Evolutionary conservation across 495 filamentous ascomycete genomes (phyloP).

Genomic region (Pyrenopolyporus hunteri): DNA sequence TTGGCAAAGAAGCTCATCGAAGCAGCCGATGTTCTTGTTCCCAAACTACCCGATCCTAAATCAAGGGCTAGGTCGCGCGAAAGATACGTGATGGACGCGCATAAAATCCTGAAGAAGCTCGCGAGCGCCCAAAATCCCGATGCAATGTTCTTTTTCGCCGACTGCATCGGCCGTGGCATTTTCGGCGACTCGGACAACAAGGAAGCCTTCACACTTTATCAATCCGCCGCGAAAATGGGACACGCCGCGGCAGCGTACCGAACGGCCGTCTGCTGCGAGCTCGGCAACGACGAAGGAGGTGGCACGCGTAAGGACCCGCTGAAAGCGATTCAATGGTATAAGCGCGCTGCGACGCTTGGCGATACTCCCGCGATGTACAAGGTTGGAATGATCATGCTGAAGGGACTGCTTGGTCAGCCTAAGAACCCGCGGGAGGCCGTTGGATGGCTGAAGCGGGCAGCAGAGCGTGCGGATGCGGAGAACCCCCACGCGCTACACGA

Average conservation of each 20-base stretch:
- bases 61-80: slow-evolving; percentile 78
- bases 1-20: slow-evolving; percentile 88
- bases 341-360: slow-evolving; percentile 85
- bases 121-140: slow-evolving; percentile 68
- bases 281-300: slow-evolving; percentile 91
- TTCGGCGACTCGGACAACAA: slow-evolving; percentile 76
- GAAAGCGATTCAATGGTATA: slow-evolving; percentile 98
- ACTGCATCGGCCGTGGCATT: slow-evolving; percentile 80
- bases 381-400: slow-evolving; percentile 92
- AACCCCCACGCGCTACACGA: slow-evolving; percentile 97
- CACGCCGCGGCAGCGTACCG: slow-evolving; percentile 89
- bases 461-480: slow-evolving; percentile 82
- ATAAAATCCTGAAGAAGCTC: slow-evolving; percentile 90
- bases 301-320: slow-evolving; percentile 88
- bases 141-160: slow-evolving; percentile 93
- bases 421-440: slow-evolving; percentile 83
- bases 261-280: slow-evolving; percentile 95
- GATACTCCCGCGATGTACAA: slow-evolving; percentile 98
- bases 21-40: slow-evolving; percentile 77
- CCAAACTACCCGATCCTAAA: slow-evolving; percentile 74
- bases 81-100: slow-evolving; percentile 80
- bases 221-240: slow-evolving; percentile 87
- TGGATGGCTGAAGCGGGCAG: slow-evolving; percentile 89
- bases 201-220: slow-evolving; percentile 91
- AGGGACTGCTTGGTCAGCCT: slow-evolving; percentile 91